These are phyloP conservation scores for Hyaloscypha bicolor DNA, from an alignment of 495 filamentous ascomycete genomes.

Conservation along the genomic window DNA sequence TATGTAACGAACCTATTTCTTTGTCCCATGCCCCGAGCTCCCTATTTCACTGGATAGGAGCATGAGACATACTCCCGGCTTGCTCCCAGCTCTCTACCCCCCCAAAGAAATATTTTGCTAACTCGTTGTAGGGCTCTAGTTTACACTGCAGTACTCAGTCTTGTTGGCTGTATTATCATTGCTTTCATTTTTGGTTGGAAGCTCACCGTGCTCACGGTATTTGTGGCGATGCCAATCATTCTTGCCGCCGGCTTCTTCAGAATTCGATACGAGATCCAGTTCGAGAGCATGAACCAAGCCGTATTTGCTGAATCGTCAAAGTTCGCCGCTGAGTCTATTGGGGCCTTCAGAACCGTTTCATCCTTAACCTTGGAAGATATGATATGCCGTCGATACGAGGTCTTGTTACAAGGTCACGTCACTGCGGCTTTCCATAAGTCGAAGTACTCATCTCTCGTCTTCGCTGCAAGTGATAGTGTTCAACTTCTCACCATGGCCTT, in stretches of 20 bases:
- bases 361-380: slow-evolving; percentile 56
- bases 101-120: too few relatives aligned
- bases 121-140: slow-evolving; percentile 36
- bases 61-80: too few relatives aligned
- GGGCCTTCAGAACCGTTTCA: slow-evolving; percentile 58
- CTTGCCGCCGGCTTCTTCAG: slow-evolving; percentile 52
- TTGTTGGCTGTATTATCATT: slow-evolving; percentile 50
- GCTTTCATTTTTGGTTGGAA: slow-evolving; percentile 61
- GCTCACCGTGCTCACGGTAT: slow-evolving; percentile 48
- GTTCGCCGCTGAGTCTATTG: slow-evolving; percentile 59
- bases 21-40: too few relatives aligned
- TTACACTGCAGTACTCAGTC: slow-evolving; percentile 49
- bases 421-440: slow-evolving; percentile 52
- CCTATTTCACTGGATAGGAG: too few relatives aligned
- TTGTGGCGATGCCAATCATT: slow-evolving; percentile 52
- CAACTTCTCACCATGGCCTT: slow-evolving; percentile 58
- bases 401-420: slow-evolving; percentile 53
- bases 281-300: slow-evolving; percentile 51
- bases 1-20: slow-evolving; percentile 27
- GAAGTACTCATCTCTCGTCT: slow-evolving; percentile 51
- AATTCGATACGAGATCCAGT: slow-evolving; percentile 53
- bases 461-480: slow-evolving; percentile 52
- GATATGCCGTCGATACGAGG: slow-evolving; percentile 50
- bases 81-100: too few relatives aligned
- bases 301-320: slow-evolving; percentile 58